Base-by-base conservation (phyloP, 1,284 basidiomycete species). In the Neolentinus lepideus region DNA sequence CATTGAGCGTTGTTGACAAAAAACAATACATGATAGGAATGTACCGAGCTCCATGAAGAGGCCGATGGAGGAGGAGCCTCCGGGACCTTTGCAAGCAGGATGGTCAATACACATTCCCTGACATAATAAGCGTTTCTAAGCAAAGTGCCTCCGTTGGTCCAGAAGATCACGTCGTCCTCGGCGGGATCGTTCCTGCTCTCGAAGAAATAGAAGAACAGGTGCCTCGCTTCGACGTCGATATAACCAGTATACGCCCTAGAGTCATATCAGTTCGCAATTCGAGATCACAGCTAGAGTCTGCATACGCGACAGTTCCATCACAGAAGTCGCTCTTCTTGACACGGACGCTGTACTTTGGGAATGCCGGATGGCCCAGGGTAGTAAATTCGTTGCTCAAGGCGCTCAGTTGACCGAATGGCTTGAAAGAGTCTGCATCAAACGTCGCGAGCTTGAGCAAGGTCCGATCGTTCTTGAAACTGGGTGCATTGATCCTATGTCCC, bases 171-270 rank as follows among this genome's bases (percentile, higher is more conserved):
- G 57, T 85, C 83, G 62, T 89, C 85, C 45, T 71, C 79, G 29
- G 76, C 73, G 1, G 88, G 88, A 58, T 88, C 74, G 57, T 71
- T 78, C 55, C 90, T 74, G 54, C 84, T 88, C 69, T 93, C 90
- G 69, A 94, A 93, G 65, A 81, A 83, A 72, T 79, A 80, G 71
- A 80, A 80, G 69, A 79, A 81, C 26, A 79, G 67, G 48, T 74
- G 72, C 60, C 73, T 70, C 19, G 75, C 75, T 36, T 73, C 69
- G 19, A 61, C 47, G 51, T 61, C 62, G 27, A 66, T 55, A 45
- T 65, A 65, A 9, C 63, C 63, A 12, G 64, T 61, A 54, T 63
- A 65, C 25, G 58, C 51, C 56, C 77, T 79, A 21, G 10, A n/a
- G 35, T 26, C 27, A 3, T 22, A 14, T 22, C 3, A 45, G 47